Evolutionary conservation across 495 filamentous ascomycete species (phyloP).

Genomic region (Podospora anserina): DNA sequence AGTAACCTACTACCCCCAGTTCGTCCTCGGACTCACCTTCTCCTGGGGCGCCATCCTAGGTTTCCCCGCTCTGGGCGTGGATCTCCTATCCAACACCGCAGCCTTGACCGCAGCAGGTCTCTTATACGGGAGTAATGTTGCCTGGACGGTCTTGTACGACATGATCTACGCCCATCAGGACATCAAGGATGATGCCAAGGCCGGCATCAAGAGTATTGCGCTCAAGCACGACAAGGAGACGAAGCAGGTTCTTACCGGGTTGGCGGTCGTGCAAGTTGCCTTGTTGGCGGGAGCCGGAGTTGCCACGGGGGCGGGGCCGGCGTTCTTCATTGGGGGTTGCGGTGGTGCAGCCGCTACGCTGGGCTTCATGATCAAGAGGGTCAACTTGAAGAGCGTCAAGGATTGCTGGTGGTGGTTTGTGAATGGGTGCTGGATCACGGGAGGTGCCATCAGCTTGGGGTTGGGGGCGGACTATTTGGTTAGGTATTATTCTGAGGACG

Average conservation of each 20-base stretch:
- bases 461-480: conserved; percentile 51
- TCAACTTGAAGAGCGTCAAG: conserved; percentile 75
- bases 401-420: conserved; percentile 98
- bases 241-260: conserved; percentile 73
- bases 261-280: conserved; percentile 73
- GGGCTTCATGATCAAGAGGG: conserved; percentile 83
- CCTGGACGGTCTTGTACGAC: conserved; percentile 95
- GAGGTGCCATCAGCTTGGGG: conserved; percentile 50
- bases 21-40: conserved; percentile 87
- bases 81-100: conserved; percentile 63
- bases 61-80: conserved; percentile 86
- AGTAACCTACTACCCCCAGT: conserved; percentile 91
- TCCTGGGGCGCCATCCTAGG: conserved; percentile 98
- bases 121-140: conserved; percentile 80
- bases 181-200: conserved; percentile 87
- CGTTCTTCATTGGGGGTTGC: conserved; percentile 82
- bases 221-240: conserved; percentile 84
- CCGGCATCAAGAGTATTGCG: conserved; percentile 93
- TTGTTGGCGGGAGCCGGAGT: conserved; percentile 74
- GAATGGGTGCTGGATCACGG: conserved; percentile 57
- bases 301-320: conserved; percentile 71
- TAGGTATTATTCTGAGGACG: conserved; percentile 28
- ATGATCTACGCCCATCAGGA: conserved; percentile 99
- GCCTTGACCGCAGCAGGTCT: conserved; percentile 65
- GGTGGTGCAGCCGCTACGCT: conserved; percentile 74